A percentile compares a stretch with the other conserved stretches of the same genome.
phyloP scores from a whole-genome alignment of 2,329 filamentous ascomycete species.

The Fusarium buharicum region DNA sequence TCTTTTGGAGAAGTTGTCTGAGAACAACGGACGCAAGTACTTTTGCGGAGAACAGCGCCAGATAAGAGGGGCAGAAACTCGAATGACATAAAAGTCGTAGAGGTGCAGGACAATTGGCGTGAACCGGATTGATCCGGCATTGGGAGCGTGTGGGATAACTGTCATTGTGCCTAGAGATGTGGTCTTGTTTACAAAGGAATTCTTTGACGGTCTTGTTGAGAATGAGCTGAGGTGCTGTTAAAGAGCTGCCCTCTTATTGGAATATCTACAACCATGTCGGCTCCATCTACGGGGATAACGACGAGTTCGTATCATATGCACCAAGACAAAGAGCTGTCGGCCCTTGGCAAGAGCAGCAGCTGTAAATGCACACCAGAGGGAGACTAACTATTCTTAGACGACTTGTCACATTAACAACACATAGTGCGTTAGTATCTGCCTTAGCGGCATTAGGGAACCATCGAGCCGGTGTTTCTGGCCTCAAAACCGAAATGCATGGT shows the following conservation, averaged over 20 bases:
- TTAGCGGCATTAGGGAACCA: neutral
- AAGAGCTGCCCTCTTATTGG: neutral
- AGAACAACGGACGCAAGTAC: conserved; percentile 1
- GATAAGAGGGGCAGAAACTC: conserved; percentile 8
- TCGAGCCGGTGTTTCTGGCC: neutral
- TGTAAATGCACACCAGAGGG: neutral
- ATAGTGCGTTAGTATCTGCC: neutral
- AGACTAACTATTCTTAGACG: neutral
- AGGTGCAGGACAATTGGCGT: conserved; percentile 11
- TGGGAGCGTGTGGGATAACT: conserved; percentile 2
- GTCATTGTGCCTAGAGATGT: neutral
- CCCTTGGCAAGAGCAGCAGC: neutral
- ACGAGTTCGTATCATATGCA: no score
- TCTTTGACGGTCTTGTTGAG: neutral
- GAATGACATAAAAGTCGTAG: conserved; percentile 15
- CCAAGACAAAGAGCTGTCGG: no score
- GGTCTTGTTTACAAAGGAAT: neutral
- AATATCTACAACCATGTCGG: neutral
- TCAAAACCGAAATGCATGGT: neutral
- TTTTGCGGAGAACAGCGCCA: conserved; percentile 8
- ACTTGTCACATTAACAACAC: neutral
- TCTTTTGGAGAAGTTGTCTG: conserved; percentile 7
- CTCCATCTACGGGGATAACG: neutral
- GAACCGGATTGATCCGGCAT: conserved; percentile 9
- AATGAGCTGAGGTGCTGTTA: neutral